Evolutionary conservation across 306 rosid genomes (phyloP), one percentile per base, ranked within the genome.

Genomic region (Alnus glutinosa): DNA sequence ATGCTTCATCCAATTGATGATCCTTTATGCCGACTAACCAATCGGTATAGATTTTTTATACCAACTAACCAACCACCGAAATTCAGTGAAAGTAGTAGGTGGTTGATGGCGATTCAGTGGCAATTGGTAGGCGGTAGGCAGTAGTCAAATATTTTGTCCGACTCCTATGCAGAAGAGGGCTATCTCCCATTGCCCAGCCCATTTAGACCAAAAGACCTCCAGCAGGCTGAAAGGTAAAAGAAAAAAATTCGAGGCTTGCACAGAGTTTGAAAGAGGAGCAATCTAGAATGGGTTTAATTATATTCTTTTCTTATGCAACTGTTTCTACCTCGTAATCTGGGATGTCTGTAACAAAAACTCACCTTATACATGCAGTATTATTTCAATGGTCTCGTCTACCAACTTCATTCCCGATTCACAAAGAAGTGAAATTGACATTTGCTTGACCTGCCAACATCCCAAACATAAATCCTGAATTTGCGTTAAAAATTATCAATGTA

Each of bases 351-450:
- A 71, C 11, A 10, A 55, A 2, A 78, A 68, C 87, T 78, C 82
- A 93, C 99, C 91, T 95, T 95, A n/a, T n/a, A n/a, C n/a, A 49
- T 87, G 85, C 18, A 93, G 85, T 42, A 95, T 95, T 42, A 75
- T 23, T 83, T 95, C 99, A 47, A 95, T 75, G 73, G 94, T 87
- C 62, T 95, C 99, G 59, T 95, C 98, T 0, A 91, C 83, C 72
- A 95, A 84, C 77, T 91, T 95, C 90, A 90, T 85, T 55, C 90
- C 96, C 19, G 96, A 88, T 77, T 95, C 99, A 48, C 89, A 80
- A n/a, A 95, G 92, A 87, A 95, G 94, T 50, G 97, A 98, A 76
- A 89, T 79, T 81, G 93, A 76, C 99, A 95, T 95, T 82, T 89
- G 83, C 81, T 90, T 93, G 66, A 95, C 99, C 99, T 95, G 89